These are phyloP conservation scores for Boletus sensibilis DNA, from an alignment of 768 basidiomycete species.

Conservation along the genomic window DNA sequence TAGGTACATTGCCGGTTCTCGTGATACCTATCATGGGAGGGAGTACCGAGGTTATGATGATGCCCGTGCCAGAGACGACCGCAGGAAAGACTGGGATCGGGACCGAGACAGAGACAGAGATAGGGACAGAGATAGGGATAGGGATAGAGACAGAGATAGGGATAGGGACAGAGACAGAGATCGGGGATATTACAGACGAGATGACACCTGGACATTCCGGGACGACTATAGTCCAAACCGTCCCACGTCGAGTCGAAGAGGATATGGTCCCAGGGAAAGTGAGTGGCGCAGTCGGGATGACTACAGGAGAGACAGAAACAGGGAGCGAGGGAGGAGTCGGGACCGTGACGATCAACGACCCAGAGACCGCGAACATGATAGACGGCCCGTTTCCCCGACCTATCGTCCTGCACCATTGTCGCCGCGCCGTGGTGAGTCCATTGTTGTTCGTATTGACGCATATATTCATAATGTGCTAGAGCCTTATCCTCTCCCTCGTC, in stretches of 20 bases:
- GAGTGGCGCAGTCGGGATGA: conserved; percentile 25
- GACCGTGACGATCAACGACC: conserved; percentile 22
- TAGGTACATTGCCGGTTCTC: conserved; percentile 16
- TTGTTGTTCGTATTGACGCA: background rate
- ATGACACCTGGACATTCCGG: conserved; percentile 16
- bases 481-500: conserved; percentile 12
- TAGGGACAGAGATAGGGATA: conserved; percentile 11
- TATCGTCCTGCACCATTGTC: conserved; percentile 22
- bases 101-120: conserved; percentile 25
- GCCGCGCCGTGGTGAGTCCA: conserved; percentile 27
- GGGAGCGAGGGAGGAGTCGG: conserved; percentile 23
- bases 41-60: conserved; percentile 25
- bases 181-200: conserved; percentile 18
- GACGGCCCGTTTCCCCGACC: conserved; percentile 15
- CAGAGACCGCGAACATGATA: conserved; percentile 24
- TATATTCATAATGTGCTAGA: conserved; percentile 8
- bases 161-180: conserved; percentile 18
- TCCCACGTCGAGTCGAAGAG: conserved; percentile 10
- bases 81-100: conserved; percentile 24
- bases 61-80: conserved; percentile 20
- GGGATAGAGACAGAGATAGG: conserved; percentile 18
- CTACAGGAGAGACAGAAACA: conserved; percentile 20
- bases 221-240: conserved; percentile 21
- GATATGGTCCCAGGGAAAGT: conserved; percentile 12
- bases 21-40: conserved; percentile 19